Base-by-base conservation (phyloP, 1,284 basidiomycete species). In the Trichosporon coremiiforme region DNA sequence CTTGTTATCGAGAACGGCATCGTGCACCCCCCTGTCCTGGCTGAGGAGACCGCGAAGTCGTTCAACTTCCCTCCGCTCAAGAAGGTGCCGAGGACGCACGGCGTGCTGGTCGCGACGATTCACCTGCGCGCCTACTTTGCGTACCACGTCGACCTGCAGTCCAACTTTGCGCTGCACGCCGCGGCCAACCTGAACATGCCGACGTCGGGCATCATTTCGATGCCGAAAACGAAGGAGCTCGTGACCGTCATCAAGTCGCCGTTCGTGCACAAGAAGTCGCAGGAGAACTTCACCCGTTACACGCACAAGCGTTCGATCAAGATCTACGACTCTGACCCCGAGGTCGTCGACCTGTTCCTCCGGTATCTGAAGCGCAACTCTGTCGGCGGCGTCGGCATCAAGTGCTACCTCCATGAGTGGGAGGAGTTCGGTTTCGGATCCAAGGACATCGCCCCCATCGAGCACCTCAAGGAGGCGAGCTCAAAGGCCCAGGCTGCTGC, bases 271-370 rank as follows among this genome's bases (percentile, higher is more conserved):
- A 99, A 99, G 82, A 98, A 97, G 84, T 87, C 88, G 22, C 95
- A 98, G 84, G 95, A 99, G 85, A 98, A 98, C 85, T 99, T 98
- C 82, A 91, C 94, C 83, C 85, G 93, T 36, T 87, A 86, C 77
- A 91, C 91, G 68, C 91, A 96, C 80, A 91, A 91, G 77, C 87
- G 95, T 15, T 88, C 87, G 25, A 89, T 99, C 85, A 95, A 95
- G 84, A 91, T 95, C 0, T 98, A 88, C 87, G 95, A 99, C 82
- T 89, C 94, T 10, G 87, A 95, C 77, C 86, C 88, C 1, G 88
- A 90, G 73, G 90, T 93, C 2, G 86, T 99, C 6, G 89, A 93
- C 64, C 86, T 89, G 68, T 96, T 91, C 92, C 85, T 95, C 66
- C 86, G 87, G 74, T 98, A 97, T 81, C 80, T 98, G 66, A 85